phyloP scores from a whole-genome alignment of 805 yeast species.

The Candida orba region DNA sequence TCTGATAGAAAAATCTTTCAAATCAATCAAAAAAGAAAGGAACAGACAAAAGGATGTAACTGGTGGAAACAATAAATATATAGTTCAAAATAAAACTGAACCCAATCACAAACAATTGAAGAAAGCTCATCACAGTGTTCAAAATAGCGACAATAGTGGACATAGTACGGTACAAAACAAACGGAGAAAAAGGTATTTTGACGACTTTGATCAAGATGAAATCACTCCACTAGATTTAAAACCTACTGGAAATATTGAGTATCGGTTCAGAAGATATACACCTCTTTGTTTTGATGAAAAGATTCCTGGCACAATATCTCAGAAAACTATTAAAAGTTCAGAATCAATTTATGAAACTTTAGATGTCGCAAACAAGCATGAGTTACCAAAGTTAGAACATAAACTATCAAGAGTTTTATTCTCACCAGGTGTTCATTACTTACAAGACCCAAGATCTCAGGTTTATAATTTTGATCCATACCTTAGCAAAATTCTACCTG shows the following conservation, averaged over 20 bases:
- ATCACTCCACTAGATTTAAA: neutral
- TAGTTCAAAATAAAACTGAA: no score
- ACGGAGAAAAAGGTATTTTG: no score
- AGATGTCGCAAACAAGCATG: neutral
- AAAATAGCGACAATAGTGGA: no score
- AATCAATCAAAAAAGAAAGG: no score
- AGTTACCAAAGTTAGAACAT: conserved; percentile 51
- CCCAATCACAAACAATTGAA: no score
- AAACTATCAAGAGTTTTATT: conserved; percentile 65
- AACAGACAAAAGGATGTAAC: no score
- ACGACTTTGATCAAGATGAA: no score
- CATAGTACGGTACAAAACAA: no score
- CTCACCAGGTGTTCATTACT: conserved; percentile 72
- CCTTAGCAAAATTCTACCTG: conserved; percentile 51
- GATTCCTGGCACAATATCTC: neutral
- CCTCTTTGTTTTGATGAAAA: neutral
- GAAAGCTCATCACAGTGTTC: no score
- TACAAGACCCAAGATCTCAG: conserved; percentile 72
- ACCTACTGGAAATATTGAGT: neutral
- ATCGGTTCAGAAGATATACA: neutral
- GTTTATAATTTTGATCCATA: conserved; percentile 61
- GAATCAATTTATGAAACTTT: conserved; percentile 1
- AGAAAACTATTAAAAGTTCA: neutral
- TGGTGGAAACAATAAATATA: neutral
- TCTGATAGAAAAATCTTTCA: no score